Conservation (phyloP, 768 basidiomycete genomes). For the Mycena sanguinolenta region DNA sequence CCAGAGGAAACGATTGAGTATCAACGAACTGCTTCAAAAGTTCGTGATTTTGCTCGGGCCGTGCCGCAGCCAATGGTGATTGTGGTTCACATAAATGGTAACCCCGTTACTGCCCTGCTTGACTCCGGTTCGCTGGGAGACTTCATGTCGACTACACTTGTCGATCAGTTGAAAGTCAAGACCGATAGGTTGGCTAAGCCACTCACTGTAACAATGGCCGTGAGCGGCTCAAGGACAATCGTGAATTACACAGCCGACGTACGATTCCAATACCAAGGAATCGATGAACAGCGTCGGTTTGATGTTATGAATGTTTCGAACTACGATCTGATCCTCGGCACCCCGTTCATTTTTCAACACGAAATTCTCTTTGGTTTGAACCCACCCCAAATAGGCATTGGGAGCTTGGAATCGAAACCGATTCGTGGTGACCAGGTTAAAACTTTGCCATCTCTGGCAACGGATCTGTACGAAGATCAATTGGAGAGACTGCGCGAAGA, state of each 20-base stretch:
- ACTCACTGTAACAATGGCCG: slow-evolving; percentile 46
- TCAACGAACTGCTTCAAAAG: too few relatives aligned
- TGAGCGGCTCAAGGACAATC: slow-evolving; percentile 45
- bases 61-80: too few relatives aligned
- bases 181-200: slow-evolving; percentile 43
- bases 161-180: slow-evolving; percentile 44
- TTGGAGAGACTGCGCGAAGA: slow-evolving; percentile 21
- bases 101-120: slow-evolving; percentile 43
- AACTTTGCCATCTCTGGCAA: slow-evolving; percentile 13
- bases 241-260: slow-evolving; percentile 41
- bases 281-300: slow-evolving; percentile 40
- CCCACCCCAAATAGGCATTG: too few relatives aligned
- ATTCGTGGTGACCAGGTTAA: slow-evolving; percentile 22
- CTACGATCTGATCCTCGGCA: slow-evolving; percentile 50
- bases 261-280: slow-evolving; percentile 41
- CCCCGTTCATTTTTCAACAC: slow-evolving; percentile 45
- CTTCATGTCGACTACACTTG: slow-evolving; percentile 47
- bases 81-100: too few relatives aligned
- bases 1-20: too few relatives aligned
- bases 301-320: slow-evolving; percentile 47
- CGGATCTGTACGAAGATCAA: slow-evolving; percentile 11
- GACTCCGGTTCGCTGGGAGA: slow-evolving; percentile 48
- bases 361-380: slow-evolving; percentile 31
- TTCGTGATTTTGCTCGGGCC: too few relatives aligned
- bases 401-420: slow-evolving; percentile 21